Evolutionary conservation across 306 rosid genomes (phyloP).

Genomic region (Ormosia semicastrata): DNA sequence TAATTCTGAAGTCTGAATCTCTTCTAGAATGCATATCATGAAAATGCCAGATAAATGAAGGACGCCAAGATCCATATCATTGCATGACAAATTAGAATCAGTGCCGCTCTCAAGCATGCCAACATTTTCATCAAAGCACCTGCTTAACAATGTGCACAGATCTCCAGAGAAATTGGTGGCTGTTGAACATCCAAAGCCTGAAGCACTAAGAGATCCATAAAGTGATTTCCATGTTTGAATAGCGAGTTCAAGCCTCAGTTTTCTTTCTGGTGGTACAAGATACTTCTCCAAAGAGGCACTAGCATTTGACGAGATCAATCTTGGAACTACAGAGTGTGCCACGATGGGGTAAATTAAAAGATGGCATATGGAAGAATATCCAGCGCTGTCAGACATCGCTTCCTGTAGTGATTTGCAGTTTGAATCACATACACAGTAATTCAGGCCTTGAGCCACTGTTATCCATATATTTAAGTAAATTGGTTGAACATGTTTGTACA

Average conservation of each 20-base stretch:
- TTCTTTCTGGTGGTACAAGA: conserved; percentile 31
- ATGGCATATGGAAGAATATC: conserved; percentile 40
- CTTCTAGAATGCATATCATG: conserved; percentile 52
- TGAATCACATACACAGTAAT: conserved; percentile 38
- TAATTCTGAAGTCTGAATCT: conserved; percentile 40
- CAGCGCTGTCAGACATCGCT: conserved; percentile 43
- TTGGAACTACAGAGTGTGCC: conserved; percentile 40
- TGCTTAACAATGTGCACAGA: conserved; percentile 42
- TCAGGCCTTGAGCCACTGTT: conserved; percentile 56
- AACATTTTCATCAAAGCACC: conserved; percentile 49
- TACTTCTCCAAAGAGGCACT: conserved; percentile 29
- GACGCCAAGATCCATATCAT: conserved; percentile 35
- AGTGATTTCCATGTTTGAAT: conserved; percentile 69
- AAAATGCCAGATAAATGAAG: conserved; percentile 54
- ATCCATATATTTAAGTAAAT: conserved; percentile 64
- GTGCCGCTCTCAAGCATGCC: conserved; percentile 27
- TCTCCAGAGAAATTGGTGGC: conserved; percentile 50
- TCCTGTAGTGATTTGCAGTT: conserved; percentile 39
- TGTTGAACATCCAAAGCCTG: conserved; percentile 41
- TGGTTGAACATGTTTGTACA: conserved; percentile 50
- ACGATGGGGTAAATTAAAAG: conserved; percentile 68
- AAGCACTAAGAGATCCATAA: conserved; percentile 49
- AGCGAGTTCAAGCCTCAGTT: conserved; percentile 44
- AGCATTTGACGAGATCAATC: conserved; percentile 31
- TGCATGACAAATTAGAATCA: conserved; percentile 36